Percentiles rank a stretch among this genome's conserved stretches.
Evolutionary conservation across 331 rosid species (phyloP).

Genomic region (Malus hybrid): DNA sequence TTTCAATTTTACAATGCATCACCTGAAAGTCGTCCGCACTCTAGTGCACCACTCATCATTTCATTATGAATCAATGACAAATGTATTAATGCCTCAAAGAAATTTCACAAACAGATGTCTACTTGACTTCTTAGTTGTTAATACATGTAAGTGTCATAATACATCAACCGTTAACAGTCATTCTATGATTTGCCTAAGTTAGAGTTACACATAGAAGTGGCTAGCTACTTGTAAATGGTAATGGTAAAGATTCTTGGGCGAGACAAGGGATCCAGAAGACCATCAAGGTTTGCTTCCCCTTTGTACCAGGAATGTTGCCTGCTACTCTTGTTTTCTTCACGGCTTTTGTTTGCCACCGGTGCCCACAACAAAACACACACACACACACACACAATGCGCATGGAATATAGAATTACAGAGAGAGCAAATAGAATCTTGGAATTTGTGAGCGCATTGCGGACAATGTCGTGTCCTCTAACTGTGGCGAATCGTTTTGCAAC

Average conservation of each 20-base stretch:
- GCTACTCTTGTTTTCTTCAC: not conserved
- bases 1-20: no score
- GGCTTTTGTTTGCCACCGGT: constrained; percentile 12
- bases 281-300: constrained; percentile 23
- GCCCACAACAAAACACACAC: not conserved
- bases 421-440: constrained; percentile 7
- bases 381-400: not conserved
- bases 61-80: no score
- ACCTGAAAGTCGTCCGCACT: no score
- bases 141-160: no score
- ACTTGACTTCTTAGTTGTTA: no score
- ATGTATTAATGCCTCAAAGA: no score
- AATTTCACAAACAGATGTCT: no score
- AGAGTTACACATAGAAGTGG: not conserved
- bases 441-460: constrained; percentile 22
- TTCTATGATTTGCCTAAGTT: not conserved
- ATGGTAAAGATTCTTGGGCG: not conserved
- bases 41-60: no score
- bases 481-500: constrained; percentile 30
- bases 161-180: not conserved
- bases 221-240: no score
- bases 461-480: constrained; percentile 23
- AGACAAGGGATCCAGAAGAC: constrained; percentile 26
- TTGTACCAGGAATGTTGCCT: constrained; percentile 37
- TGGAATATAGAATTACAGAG: not conserved